phyloP scores from a whole-genome alignment of 345 rosid species.

The Brassica juncea region DNA sequence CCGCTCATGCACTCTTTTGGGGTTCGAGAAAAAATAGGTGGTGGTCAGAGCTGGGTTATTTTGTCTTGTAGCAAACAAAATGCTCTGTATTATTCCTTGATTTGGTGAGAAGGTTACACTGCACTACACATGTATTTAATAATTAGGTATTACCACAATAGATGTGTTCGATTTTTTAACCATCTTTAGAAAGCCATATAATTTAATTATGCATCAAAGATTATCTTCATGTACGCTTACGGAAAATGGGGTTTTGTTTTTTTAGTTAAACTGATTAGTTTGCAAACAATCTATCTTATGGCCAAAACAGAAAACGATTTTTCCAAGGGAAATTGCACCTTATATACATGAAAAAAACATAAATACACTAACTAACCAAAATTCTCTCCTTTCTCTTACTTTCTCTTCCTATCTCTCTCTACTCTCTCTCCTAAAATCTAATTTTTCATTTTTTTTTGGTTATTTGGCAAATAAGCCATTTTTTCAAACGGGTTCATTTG shows the following conservation, averaged over 20 bases:
- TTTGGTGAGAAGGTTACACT: not conserved
- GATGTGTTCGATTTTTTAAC: not conserved
- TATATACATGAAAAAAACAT: too few species aligned
- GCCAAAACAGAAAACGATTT: not conserved
- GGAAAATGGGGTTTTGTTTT: not conserved
- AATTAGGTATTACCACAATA: not conserved
- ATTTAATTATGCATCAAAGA: not conserved
- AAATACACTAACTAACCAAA: too few species aligned
- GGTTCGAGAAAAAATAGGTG: not conserved
- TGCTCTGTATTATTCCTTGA: slow-evolving; percentile 9
- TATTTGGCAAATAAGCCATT: too few species aligned
- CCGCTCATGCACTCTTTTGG: slow-evolving; percentile 1
- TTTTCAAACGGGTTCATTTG: not conserved
- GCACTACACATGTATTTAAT: slow-evolving; percentile 19
- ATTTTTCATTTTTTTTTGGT: too few species aligned
- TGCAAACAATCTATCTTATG: not conserved
- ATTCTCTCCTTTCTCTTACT: too few species aligned
- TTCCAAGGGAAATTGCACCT: too few species aligned
- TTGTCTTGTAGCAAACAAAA: slow-evolving; percentile 26
- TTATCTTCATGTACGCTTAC: not conserved
- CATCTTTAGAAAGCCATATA: not conserved
- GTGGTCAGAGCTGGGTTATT: slow-evolving; percentile 28
- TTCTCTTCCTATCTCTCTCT: too few species aligned
- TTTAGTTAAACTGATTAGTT: not conserved
- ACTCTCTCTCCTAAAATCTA: too few species aligned